These are phyloP conservation scores for Talaromyces wortmannii DNA, from an alignment of 495 filamentous ascomycete genomes.

Conservation along the genomic window DNA sequence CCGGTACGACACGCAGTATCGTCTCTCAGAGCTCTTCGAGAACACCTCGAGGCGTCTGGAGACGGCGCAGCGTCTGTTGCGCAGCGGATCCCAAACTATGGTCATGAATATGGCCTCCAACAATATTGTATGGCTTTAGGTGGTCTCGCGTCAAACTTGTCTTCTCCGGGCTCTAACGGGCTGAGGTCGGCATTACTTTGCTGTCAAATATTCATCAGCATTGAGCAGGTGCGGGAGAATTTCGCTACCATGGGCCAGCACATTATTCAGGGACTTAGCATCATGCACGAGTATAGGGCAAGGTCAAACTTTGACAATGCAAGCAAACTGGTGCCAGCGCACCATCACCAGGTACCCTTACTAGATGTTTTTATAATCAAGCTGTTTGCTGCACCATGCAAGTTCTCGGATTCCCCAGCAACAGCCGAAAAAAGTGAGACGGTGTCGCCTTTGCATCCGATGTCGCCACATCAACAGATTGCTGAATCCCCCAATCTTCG, in stretches of 20 bases:
- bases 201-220: conserved; percentile 10
- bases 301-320: conserved; percentile 17
- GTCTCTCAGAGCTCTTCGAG: conserved; percentile 57
- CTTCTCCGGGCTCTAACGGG: background rate
- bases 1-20: conserved; percentile 60
- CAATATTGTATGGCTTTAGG: conserved; percentile 10
- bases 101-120: conserved; percentile 36
- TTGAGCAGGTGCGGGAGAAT: conserved; percentile 8
- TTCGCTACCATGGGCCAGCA: conserved; percentile 5
- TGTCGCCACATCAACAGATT: conserved; percentile 16
- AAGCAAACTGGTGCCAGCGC: conserved; percentile 16
- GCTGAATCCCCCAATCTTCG: conserved; percentile 12
- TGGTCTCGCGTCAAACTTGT: conserved; percentile 6
- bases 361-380: conserved; percentile 32
- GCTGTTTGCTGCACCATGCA: conserved; percentile 29
- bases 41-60: conserved; percentile 35
- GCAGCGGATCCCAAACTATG: conserved; percentile 22
- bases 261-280: conserved; percentile 7
- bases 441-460: conserved; percentile 12
- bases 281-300: conserved; percentile 9
- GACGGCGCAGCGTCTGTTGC: conserved; percentile 7
- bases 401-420: conserved; percentile 21
- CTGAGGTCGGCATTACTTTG: conserved; percentile 9
- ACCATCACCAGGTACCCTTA: conserved; percentile 19
- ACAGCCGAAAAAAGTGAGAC: conserved; percentile 13